Conservation (phyloP, 1,139 yeast genomes). For the Barnettozyma hawaiiensis region DNA sequence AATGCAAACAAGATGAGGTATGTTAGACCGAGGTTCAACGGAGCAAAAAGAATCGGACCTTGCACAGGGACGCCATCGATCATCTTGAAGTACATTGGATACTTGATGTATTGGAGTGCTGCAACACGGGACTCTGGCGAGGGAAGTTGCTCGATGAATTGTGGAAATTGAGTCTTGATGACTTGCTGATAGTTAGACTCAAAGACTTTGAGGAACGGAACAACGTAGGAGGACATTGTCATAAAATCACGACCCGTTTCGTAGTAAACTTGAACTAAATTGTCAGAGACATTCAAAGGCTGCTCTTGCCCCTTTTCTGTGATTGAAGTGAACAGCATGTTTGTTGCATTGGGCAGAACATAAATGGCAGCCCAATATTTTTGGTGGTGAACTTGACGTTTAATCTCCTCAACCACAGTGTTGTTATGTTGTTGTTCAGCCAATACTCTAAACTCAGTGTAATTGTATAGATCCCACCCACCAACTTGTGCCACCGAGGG, state of each 20-base stretch:
- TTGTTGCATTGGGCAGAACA: conserved; percentile 41
- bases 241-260: conserved; percentile 51
- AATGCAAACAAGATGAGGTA: conserved; percentile 64
- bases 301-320: conserved; percentile 24
- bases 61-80: conserved; percentile 46
- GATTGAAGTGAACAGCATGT: conserved; percentile 33
- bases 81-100: conserved; percentile 27
- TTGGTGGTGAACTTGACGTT: conserved; percentile 40
- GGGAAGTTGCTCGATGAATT: background rate
- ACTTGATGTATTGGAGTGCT: conserved; percentile 7
- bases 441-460: conserved; percentile 8
- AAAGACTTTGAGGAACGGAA: conserved; percentile 34
- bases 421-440: conserved; percentile 13
- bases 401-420: conserved; percentile 14
- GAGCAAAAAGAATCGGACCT: conserved; percentile 50
- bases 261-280: conserved; percentile 34
- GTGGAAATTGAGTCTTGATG: conserved; percentile 16
- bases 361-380: conserved; percentile 51
- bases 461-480: conserved; percentile 34
- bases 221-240: conserved; percentile 36
- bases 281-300: conserved; percentile 24
- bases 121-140: background rate
- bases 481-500: conserved; percentile 28
- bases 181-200: conserved; percentile 27
- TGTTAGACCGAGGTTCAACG: conserved; percentile 67